These are phyloP conservation scores for Eleusine coracana DNA, from an alignment of 176 grass and related monocot species.

Conservation along the genomic window DNA sequence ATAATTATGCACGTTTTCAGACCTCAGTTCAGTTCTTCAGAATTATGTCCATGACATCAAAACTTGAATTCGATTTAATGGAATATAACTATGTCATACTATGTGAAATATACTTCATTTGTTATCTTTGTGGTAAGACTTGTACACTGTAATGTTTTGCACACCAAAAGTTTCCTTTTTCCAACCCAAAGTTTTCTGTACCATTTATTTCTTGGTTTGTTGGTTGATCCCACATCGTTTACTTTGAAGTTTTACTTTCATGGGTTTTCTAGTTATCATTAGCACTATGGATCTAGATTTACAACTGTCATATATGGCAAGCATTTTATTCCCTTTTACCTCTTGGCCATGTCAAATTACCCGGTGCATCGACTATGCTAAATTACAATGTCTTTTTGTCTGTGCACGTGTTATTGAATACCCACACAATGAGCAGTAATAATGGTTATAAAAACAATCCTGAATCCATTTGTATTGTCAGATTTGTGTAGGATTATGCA, in stretches of 20 bases:
- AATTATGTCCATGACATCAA: background rate
- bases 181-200: background rate
- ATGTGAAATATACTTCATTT: background rate
- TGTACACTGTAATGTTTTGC: background rate
- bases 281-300: conserved; percentile 14
- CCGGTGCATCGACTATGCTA: background rate
- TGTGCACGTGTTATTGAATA: background rate
- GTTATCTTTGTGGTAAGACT: background rate
- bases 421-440: background rate
- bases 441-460: background rate
- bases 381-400: background rate
- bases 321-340: background rate
- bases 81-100: background rate
- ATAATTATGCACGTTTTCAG: background rate
- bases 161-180: background rate
- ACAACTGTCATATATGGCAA: background rate
- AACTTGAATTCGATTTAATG: background rate
- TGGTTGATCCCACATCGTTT: background rate
- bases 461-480: background rate
- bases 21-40: background rate
- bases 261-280: background rate
- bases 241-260: background rate
- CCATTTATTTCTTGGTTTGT: background rate
- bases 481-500: background rate
- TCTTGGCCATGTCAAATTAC: background rate